Conservation (phyloP, 768 basidiomycete genomes). For the Phaeolepiota aurea region DNA sequence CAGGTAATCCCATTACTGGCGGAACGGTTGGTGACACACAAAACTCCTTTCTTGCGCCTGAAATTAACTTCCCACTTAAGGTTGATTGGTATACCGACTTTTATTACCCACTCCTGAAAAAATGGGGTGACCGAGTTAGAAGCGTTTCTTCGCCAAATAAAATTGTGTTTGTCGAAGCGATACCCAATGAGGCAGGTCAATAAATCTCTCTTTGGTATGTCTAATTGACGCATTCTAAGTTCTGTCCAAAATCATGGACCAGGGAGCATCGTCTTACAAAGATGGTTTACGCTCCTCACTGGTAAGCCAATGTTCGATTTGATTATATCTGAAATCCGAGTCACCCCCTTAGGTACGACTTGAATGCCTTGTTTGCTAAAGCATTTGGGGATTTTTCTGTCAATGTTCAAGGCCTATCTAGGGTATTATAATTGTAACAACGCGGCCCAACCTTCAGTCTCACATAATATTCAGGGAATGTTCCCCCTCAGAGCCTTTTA, state of each 20-base stretch:
- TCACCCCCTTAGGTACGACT: slow-evolving; percentile 68
- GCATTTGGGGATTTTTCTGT: slow-evolving; percentile 79
- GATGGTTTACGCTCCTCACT: slow-evolving; percentile 31
- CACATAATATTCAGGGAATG: slow-evolving; percentile 54
- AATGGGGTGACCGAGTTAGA: slow-evolving; percentile 59
- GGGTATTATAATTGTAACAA: slow-evolving; percentile 38
- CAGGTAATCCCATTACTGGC: slow-evolving; percentile 54
- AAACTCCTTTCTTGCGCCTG: no score
- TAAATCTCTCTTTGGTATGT: background rate
- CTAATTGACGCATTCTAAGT: slow-evolving; percentile 33
- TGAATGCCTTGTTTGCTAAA: slow-evolving; percentile 82
- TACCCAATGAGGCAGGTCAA: slow-evolving; percentile 89
- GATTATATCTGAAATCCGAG: background rate
- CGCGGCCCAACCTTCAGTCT: background rate
- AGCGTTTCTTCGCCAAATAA: slow-evolving; percentile 39
- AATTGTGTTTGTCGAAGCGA: slow-evolving; percentile 71
- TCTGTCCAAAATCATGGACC: slow-evolving; percentile 75
- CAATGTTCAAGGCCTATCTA: slow-evolving; percentile 88
- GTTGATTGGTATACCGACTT: slow-evolving; percentile 84
- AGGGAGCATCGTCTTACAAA: slow-evolving; percentile 32
- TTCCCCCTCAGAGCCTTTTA: slow-evolving; percentile 76
- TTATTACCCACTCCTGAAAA: slow-evolving; percentile 68
- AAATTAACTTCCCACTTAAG: slow-evolving; percentile 28
- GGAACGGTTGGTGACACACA: slow-evolving; percentile 48
- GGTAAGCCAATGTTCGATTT: slow-evolving; percentile 11